These are phyloP conservation scores for Neonectria neomacrospora DNA, from an alignment of 2,329 filamentous ascomycete species.

Conservation along the genomic window DNA sequence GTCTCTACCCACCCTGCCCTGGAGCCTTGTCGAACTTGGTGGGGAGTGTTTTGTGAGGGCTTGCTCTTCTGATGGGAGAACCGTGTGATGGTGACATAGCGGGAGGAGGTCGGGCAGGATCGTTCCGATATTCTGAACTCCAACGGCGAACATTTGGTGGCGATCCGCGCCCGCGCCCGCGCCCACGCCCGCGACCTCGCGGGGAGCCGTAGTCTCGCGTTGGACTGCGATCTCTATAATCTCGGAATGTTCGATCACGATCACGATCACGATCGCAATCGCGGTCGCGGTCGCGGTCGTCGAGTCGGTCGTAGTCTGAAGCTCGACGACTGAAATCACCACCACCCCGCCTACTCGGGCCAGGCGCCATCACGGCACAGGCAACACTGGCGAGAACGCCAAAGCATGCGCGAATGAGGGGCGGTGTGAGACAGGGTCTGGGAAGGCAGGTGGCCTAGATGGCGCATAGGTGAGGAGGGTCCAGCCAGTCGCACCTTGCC, in stretches of 20 bases:
- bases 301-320: conserved; percentile 6
- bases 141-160: conserved; percentile 12
- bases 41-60: conserved; percentile 15
- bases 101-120: conserved; percentile 1
- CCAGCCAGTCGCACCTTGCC: not conserved
- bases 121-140: conserved; percentile 24
- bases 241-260: conserved; percentile 19
- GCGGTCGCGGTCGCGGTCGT: conserved; percentile 21
- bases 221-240: conserved; percentile 28
- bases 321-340: conserved; percentile 12
- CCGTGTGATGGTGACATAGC: not conserved
- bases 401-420: conserved; percentile 30
- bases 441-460: conserved; percentile 2
- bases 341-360: conserved; percentile 26
- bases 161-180: not conserved
- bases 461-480: not conserved
- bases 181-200: conserved; percentile 18
- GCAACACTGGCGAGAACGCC: conserved; percentile 11
- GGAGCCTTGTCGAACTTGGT: conserved; percentile 15
- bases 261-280: no score
- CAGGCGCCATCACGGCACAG: conserved; percentile 37
- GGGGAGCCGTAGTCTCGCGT: conserved; percentile 23
- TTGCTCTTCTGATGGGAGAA: conserved; percentile 7
- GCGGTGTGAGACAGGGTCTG: conserved; percentile 7
- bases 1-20: conserved; percentile 34